A percentile compares a stretch with the other conserved stretches of the same genome.
Conservation (phyloP, 805 yeast genomes). For the Lipomyces kockii region DNA sequence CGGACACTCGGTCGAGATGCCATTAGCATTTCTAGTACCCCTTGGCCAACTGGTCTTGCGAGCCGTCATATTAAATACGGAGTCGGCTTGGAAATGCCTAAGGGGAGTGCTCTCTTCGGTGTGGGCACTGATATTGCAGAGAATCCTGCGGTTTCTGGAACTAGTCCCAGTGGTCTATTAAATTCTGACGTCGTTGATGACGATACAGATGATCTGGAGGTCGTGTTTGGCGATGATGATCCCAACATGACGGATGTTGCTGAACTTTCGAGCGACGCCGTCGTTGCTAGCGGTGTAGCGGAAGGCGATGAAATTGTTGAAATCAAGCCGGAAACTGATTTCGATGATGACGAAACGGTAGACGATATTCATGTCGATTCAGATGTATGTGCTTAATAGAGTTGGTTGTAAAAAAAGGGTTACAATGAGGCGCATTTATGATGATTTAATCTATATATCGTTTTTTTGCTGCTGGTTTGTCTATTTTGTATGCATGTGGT, state of each 20-base stretch:
- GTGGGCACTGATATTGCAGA: background rate
- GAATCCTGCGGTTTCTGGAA: slow-evolving; percentile 9
- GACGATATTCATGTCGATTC: slow-evolving; percentile 14
- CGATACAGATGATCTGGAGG: slow-evolving; percentile 13
- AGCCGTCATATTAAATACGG: slow-evolving; percentile 4
- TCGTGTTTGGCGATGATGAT: slow-evolving; percentile 11
- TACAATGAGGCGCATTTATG: background rate
- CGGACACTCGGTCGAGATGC: slow-evolving; percentile 19
- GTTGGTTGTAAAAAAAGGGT: background rate
- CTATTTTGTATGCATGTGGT: background rate
- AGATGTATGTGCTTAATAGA: background rate
- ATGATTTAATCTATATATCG: background rate
- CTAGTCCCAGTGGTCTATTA: slow-evolving; percentile 1
- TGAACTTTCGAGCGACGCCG: background rate
- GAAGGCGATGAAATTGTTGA: slow-evolving; percentile 22
- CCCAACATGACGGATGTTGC: slow-evolving; percentile 3
- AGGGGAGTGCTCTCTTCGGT: background rate
- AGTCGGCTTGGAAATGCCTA: background rate
- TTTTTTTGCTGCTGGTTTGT: background rate
- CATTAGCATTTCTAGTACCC: background rate
- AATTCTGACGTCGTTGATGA: slow-evolving; percentile 12
- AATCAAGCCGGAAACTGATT: slow-evolving; percentile 14
- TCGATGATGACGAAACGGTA: slow-evolving; percentile 17
- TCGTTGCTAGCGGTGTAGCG: slow-evolving; percentile 8
- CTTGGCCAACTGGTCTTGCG: slow-evolving; percentile 4